A percentile compares a stretch with the other conserved stretches of the same genome.
Evolutionary conservation across 1,284 basidiomycete genomes (phyloP).

Genomic region (Puccinia horiana): DNA sequence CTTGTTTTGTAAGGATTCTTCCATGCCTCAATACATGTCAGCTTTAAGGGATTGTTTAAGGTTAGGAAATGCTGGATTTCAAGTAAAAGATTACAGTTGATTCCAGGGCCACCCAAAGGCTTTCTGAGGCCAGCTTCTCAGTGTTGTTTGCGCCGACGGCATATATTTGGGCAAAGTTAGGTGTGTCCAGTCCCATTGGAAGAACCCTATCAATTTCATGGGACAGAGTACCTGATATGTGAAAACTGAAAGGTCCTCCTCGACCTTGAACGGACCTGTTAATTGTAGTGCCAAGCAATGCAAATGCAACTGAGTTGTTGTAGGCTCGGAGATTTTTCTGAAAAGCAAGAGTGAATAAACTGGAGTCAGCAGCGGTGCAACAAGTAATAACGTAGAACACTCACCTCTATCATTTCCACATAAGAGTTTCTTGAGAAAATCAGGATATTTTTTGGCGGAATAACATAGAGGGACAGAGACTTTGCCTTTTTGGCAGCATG

Average conservation of each 20-base stretch:
- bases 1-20: background rate
- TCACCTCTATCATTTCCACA: background rate
- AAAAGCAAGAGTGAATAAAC: background rate
- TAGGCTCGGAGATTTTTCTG: background rate
- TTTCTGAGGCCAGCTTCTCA: background rate
- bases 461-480: background rate
- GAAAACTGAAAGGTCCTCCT: background rate
- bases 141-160: background rate
- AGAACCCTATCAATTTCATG: background rate
- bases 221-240: background rate
- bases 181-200: background rate
- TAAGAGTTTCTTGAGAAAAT: background rate
- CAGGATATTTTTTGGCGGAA: background rate
- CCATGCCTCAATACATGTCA: background rate
- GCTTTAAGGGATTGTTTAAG: background rate
- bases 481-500: background rate
- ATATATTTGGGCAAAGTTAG: constrained; percentile 30
- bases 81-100: background rate
- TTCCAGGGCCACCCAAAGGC: too few relatives aligned
- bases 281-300: background rate
- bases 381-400: too few relatives aligned
- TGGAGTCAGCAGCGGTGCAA: too few relatives aligned
- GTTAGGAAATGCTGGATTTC: background rate
- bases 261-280: background rate
- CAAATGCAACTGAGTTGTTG: constrained; percentile 17